Base-by-base conservation (phyloP, 352 stramenopile species). In the Phytophthora idaei region DNA sequence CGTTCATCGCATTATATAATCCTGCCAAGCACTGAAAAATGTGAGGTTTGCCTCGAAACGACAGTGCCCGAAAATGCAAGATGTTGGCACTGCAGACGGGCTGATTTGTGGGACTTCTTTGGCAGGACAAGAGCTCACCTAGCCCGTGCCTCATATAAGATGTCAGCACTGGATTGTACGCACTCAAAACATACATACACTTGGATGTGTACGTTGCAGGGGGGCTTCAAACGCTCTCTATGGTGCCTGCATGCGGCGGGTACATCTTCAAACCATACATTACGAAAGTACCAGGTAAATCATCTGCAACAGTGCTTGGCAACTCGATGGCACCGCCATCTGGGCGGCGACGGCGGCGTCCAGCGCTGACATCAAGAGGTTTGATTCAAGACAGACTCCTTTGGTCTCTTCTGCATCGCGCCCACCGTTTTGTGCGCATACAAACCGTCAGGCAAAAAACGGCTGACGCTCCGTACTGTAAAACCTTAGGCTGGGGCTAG, bases 151-250 rank as follows among this genome's bases (percentile, higher is more conserved):
- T 54, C 42, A 44, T 58, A 69, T 67, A 49, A 15, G 49, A 61
- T 69, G 49, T 58, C 55, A 59, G 41, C 31, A 47, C 47, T 67
- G 50, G 61, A 66, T 67, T 53, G 57, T 52, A 58, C 21, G 15
- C 25, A 36, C 48, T 49, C 45, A 39, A 63, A 63, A 71, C 45
- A 32, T 17, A 73, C 49, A 69, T 74, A 74, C 67, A 74, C 55
- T 67, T 54, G 21, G 17, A 74, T 56, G 61, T 70, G 61, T 67
- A 74, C 37, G 44, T 67, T 57, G 50, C 44, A 36, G 41, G 34
- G 12, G 39, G 31, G 10, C 37, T 51, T 68, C 52, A 64, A 57
- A 49, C 31, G 44, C 53, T 34, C 67, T 71, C 67, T 74, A 21
- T 54, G 63, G 36, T 12, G 36, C 4, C 29, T 55, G 15, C 42